Evolutionary conservation across 352 stramenopile genomes (phyloP), one percentile per base, ranked within the genome.

Genomic region (Pythium aphanidermatum): DNA sequence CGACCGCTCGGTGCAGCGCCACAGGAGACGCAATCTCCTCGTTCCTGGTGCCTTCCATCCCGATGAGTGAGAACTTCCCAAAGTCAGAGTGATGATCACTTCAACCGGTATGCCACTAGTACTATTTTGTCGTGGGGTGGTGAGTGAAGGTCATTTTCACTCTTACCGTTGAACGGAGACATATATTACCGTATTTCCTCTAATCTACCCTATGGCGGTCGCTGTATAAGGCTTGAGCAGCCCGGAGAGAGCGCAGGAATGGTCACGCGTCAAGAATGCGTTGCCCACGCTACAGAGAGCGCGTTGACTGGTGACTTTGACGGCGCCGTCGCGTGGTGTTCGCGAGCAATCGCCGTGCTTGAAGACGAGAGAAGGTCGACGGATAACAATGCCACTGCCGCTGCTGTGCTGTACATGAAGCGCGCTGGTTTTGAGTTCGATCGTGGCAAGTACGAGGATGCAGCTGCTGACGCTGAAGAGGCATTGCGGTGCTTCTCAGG

Each of bases 291-390:
- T 8, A 38, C 36, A 2, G 31, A 45, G 19, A 34, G 37, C 27
- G 51, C 51, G 20, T 21, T 29, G 5, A 31, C 24, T 12, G 43
- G 44, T 21, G 38, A 60, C 27, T 31, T 34, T 11, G 38, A 36
- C 16, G 24, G 30, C 11, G 51, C 51, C 6, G 38, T 51, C 43
- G 44, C 21, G 26, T 60, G 51, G 43, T 47, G 37, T 28, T 55
- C 51, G 25, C 51, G 51, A 10, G 51, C 44, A 5, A 3, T 60
- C 19, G 27, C 23, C n/a, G 4, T 40, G 12, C 25, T 40, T 0
- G 11, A 13, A 11, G 40, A 27, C 20, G 17, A 47, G 3, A 23
- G 19, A 20, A 24, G 24, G 32, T 3, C 4, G 4, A 30, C 17
- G 9, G 32, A n/a, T 19, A 14, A 36, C 27, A 4, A 16, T 2